Evolutionary conservation across 176 grass and related monocot species (phyloP).

Genomic region (Melocanna baccifera): DNA sequence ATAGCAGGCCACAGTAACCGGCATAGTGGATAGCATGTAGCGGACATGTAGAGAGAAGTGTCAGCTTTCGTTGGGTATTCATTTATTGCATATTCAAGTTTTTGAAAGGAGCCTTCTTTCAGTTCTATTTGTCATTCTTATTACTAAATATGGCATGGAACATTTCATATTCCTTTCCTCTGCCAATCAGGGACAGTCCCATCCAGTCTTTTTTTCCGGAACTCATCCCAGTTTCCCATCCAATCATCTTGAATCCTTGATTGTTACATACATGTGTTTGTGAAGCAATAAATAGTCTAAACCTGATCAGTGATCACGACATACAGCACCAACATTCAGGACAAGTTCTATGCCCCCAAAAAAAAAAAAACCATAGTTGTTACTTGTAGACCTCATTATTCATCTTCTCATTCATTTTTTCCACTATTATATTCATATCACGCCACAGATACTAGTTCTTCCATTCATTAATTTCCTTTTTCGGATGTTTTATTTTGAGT

Average conservation of each 20-base stretch:
- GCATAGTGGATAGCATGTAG: neutral
- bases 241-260: conserved; percentile 11
- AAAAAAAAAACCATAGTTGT: neutral
- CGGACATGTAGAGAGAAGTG: neutral
- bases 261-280: neutral
- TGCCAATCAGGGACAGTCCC: neutral
- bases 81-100: neutral
- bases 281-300: conserved; percentile 1
- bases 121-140: conserved; percentile 5
- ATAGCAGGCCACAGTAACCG: neutral
- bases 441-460: neutral
- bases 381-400: neutral
- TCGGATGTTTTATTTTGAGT: conserved; percentile 14
- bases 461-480: neutral
- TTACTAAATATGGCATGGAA: conserved; percentile 9
- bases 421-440: neutral
- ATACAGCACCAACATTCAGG: neutral
- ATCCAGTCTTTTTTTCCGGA: neutral
- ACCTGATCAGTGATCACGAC: conserved; percentile 12
- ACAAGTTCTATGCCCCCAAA: neutral
- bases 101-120: neutral
- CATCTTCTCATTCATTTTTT: neutral
- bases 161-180: neutral
- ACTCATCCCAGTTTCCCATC: neutral
- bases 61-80: neutral